Base-by-base conservation (phyloP, 805 yeast species). In the Yarrowia keelungensis region DNA sequence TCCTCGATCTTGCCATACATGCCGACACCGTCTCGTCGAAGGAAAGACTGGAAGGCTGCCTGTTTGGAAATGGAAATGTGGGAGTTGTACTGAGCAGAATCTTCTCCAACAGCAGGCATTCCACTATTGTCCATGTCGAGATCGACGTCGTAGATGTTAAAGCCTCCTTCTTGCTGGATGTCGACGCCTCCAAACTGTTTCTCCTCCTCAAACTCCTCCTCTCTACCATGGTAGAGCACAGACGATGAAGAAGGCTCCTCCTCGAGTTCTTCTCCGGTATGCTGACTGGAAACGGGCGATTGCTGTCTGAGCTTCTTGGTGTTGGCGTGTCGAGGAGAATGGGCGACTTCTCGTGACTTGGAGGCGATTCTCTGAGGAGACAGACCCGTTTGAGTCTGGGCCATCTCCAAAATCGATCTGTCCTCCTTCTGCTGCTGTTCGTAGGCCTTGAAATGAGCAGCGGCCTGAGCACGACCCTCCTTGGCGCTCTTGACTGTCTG, bases 401-500 rank as follows among this genome's bases (percentile, higher is more conserved):
- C 61, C 16, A 54, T 8, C 38, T 54, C 61, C 38, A 54, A 12
- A 41, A 54, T 54, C 15, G 61, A 54, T 36, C 61, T 16, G 22
- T 54, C 61, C 36, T 54, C 46, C 22, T 22, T 22, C 22, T 39
- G 14, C 36, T 54, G 61, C 46, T 26, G 46, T 15, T 54, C 61
- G 35, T 54, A 59, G 38, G 66, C 66, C 26, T 22, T 14, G 16
- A 45, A 12, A 12, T 42, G 39, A 1, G 51, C 66, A 5, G 66
- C 66, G 5, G 66, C n/a, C 39, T 59, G 43, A 4, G 66, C 66
- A 2, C 66, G 66, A 1, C 66, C 58, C 22, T 59, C 66, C 58
- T 59, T 59, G 32, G 58, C 51, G 16, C 58, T 47, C 61, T 59
- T 59, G 41, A 59, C n/a, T n/a, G 58, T 59, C 58, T 59, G 66